These are phyloP conservation scores for Paecilomyces variotii DNA, from an alignment of 2,329 filamentous ascomycete species.

Conservation along the genomic window DNA sequence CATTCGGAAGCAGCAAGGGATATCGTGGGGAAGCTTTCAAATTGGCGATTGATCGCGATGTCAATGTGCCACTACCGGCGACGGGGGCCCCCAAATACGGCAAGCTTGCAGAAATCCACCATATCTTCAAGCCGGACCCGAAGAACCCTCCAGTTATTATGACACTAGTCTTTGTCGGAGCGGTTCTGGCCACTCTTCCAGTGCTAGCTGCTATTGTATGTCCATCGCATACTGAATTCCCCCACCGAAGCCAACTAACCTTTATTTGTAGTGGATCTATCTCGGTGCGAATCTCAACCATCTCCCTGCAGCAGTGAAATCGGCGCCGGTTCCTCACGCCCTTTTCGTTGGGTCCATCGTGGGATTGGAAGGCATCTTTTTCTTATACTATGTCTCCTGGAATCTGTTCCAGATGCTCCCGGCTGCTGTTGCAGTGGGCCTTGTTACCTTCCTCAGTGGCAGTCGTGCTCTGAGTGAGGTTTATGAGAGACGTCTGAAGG, in stretches of 20 bases:
- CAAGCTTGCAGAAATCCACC: constrained; percentile 75
- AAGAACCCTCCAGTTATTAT: constrained; percentile 73
- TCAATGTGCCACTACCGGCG: constrained; percentile 50
- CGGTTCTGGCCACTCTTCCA: constrained; percentile 66
- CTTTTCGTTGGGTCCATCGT: constrained; percentile 83
- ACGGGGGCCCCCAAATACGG: constrained; percentile 74
- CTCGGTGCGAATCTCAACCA: constrained; percentile 80
- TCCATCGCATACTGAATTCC: constrained; percentile 6
- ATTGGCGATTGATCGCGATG: constrained; percentile 57
- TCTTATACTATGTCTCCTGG: constrained; percentile 88
- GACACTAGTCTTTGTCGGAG: constrained; percentile 66
- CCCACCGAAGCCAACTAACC: constrained; percentile 9
- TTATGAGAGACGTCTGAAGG: constrained; percentile 74
- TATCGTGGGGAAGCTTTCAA: constrained; percentile 66
- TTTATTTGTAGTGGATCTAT: constrained; percentile 59
- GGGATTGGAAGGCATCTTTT: constrained; percentile 84
- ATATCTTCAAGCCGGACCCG: constrained; percentile 76
- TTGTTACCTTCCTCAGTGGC: constrained; percentile 74
- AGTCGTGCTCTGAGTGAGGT: constrained; percentile 88
- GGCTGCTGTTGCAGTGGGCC: constrained; percentile 57
- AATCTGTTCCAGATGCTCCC: constrained; percentile 85
- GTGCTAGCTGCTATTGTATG: constrained; percentile 62
- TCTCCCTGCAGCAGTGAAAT: constrained; percentile 62
- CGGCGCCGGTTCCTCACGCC: constrained; percentile 71
- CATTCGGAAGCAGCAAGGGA: constrained; percentile 67